Base-by-base conservation (phyloP, 495 filamentous ascomycete genomes). In the Alectoria sarmentosa region DNA sequence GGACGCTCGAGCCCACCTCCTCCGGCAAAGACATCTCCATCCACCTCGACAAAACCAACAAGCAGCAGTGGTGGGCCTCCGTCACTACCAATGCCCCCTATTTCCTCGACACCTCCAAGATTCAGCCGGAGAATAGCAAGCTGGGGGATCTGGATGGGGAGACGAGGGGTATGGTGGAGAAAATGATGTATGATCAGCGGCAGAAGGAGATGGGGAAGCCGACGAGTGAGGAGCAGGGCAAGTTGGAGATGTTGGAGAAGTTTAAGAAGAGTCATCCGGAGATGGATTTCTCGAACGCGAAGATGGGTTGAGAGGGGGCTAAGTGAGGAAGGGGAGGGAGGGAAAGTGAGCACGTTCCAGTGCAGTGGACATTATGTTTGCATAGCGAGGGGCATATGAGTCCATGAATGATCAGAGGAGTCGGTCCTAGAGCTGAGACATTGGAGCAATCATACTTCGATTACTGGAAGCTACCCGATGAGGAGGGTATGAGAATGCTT, bases 111-210 rank as follows among this genome's bases (percentile, higher is more conserved):
- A 91, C 94, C 37, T 86, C 87, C 68, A 96, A 96, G 80, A 97
- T 98, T 77, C 84, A 85, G 72, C 94, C 94, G 26, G 94, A 98
- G 79, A 92, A 89, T 73, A 89, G 85, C 67, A 94, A 89, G 72
- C 77, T 98, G 69, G 83, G 88, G 64, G 94, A 98, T 76, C 78
- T 98, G 64, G 95, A 98, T 72, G 93, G 95, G 60, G 90, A 96
- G 83, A 98, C 94, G 66, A 83, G 94, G 65, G 80, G 84, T n/a
- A 97, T 98, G 93, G 94, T 98, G 49, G 94, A 98, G 86, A 98
- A 98, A 84, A 98, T 98, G 94, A 98, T 98, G 94, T 98, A 82
- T 46, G 94, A 98, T 78, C 94, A 98, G 83, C 81, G 89, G 55
- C 92, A 96, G 82, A 98, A 98, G 85, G 94, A 96, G 81, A 80